Percentiles rank a stretch among this genome's conserved stretches.
These are phyloP conservation scores for Dendrobium chrysotoxum DNA, from an alignment of 106 monocot genomes.

Conservation along the genomic window DNA sequence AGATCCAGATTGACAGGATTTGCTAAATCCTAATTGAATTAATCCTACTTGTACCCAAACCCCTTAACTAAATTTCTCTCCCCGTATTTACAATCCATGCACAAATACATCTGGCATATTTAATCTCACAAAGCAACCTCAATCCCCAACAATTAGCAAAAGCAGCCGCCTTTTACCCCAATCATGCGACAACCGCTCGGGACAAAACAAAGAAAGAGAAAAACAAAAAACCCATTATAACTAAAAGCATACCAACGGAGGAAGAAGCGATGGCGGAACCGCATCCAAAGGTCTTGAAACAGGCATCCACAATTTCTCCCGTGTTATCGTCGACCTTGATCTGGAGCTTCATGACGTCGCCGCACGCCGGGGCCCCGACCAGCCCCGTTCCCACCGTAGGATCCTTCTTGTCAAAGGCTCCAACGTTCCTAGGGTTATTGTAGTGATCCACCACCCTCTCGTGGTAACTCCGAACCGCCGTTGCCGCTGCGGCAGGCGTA, in stretches of 20 bases:
- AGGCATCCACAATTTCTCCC: conserved; percentile 74
- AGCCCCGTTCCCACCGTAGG: conserved; percentile 72
- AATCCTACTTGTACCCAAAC: too few relatives aligned
- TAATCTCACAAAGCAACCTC: neutral
- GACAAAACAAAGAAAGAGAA: neutral
- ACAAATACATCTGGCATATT: too few relatives aligned
- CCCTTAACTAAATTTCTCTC: too few relatives aligned
- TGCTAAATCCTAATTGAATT: too few relatives aligned
- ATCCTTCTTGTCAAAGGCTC: conserved; percentile 84
- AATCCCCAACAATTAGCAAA: neutral
- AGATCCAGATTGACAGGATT: too few relatives aligned
- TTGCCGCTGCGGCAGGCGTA: neutral
- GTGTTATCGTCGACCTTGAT: conserved; percentile 67
- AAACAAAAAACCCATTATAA: neutral
- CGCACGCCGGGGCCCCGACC: conserved; percentile 80
- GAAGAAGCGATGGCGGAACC: conserved; percentile 86
- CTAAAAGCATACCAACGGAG: conserved; percentile 50
- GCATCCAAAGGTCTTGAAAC: conserved; percentile 91
- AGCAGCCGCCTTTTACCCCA: neutral
- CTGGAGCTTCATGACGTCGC: conserved; percentile 91
- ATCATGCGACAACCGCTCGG: neutral
- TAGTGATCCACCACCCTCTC: conserved; percentile 92
- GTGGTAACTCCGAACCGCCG: conserved; percentile 38
- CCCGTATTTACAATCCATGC: too few relatives aligned
- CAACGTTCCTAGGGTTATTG: conserved; percentile 78